phyloP scores from a whole-genome alignment of 768 basidiomycete genomes.

The Suillus bovinus region DNA sequence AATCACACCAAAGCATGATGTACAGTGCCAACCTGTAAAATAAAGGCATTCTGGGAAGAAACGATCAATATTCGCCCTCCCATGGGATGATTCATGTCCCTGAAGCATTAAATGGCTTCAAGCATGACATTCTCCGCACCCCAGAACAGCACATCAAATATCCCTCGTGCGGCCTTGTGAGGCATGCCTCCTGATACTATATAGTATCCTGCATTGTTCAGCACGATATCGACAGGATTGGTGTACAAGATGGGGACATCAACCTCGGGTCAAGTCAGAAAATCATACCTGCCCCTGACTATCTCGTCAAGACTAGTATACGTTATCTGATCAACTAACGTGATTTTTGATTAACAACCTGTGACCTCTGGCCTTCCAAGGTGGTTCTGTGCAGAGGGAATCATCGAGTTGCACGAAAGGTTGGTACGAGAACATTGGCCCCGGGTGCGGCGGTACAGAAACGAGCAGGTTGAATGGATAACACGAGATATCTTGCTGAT shows the following conservation, averaged over 20 bases:
- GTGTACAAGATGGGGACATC: conserved; percentile 30
- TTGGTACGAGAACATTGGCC: conserved; percentile 8
- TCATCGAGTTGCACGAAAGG: conserved; percentile 21
- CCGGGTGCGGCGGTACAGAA: conserved; percentile 19
- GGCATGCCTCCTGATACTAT: conserved; percentile 61
- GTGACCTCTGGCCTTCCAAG: conserved; percentile 20
- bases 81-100: conserved; percentile 36
- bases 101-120: conserved; percentile 36
- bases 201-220: conserved; percentile 43
- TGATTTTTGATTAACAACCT: conserved; percentile 23
- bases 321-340: conserved; percentile 27
- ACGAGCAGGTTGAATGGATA: conserved; percentile 26
- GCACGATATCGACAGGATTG: conserved; percentile 44
- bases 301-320: conserved; percentile 15
- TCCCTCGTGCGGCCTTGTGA: conserved; percentile 74
- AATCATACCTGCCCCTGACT: background rate
- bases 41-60: conserved; percentile 31
- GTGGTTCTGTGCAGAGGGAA: conserved; percentile 24
- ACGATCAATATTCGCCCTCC: conserved; percentile 37
- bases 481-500: background rate
- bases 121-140: conserved; percentile 31
- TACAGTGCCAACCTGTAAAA: conserved; percentile 18
- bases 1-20: conserved; percentile 32
- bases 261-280: background rate
- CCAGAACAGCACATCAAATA: conserved; percentile 41